Conservation (phyloP, 2,329 filamentous ascomycete genomes). For the Colletotrichum lentis region DNA sequence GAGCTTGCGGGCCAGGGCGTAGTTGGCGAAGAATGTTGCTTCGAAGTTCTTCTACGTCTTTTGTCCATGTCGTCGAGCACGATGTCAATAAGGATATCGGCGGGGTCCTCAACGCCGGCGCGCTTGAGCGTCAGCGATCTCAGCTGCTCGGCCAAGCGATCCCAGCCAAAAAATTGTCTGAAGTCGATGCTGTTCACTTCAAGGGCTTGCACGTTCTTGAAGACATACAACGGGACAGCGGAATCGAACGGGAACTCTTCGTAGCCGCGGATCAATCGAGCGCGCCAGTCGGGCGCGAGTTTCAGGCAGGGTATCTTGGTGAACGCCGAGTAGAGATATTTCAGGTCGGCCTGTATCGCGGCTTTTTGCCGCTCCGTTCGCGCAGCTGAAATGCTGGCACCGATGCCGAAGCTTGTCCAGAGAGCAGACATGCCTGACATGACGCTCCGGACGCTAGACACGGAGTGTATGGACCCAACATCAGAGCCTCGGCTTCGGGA, state of each 20-base stretch:
- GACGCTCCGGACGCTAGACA: conserved; percentile 95
- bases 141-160: conserved; percentile 89
- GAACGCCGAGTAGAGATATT: conserved; percentile 97
- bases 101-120: conserved; percentile 86
- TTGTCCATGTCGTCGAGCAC: conserved; percentile 97
- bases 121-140: conserved; percentile 88
- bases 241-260: conserved; percentile 99
- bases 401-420: conserved; percentile 88
- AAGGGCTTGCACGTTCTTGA: conserved; percentile 94
- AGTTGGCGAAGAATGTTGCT: conserved; percentile 81
- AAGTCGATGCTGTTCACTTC: conserved; percentile 97
- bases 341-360: conserved; percentile 84
- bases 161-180: conserved; percentile 97
- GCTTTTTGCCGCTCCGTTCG: conserved; percentile 91
- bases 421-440: conserved; percentile 96
- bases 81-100: conserved; percentile 89
- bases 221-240: conserved; percentile 92
- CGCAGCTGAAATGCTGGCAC: conserved; percentile 78
- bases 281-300: conserved; percentile 90
- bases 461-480: conserved; percentile 90
- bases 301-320: conserved; percentile 96
- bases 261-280: conserved; percentile 87
- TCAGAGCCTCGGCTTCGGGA: conserved; percentile 82
- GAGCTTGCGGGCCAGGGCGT: conserved; percentile 69
- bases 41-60: conserved; percentile 85